A percentile compares a stretch with the other conserved stretches of the same genome.
Conservation (phyloP, 768 basidiomycete species). For the Rubroboletus satanas region DNA sequence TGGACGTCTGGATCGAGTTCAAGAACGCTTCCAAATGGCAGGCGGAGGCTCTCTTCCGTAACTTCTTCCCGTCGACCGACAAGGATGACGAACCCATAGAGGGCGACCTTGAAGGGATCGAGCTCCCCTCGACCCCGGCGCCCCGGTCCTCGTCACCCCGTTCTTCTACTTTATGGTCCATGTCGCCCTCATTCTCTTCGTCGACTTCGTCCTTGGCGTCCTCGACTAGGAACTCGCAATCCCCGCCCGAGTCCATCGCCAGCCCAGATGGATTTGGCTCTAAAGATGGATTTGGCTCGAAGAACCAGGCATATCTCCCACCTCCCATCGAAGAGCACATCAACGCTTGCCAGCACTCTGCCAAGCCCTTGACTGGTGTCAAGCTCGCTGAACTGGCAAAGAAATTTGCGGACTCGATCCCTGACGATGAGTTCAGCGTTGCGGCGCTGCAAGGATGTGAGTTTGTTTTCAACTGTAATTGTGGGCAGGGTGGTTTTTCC, state of each 20-base stretch:
- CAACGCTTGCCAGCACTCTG: slow-evolving; percentile 53
- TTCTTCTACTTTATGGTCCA: slow-evolving; percentile 46
- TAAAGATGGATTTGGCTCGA: slow-evolving; percentile 42
- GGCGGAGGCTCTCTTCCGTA: slow-evolving; percentile 81
- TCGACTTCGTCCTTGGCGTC: slow-evolving; percentile 37
- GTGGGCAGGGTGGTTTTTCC: not conserved
- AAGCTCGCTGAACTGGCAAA: slow-evolving; percentile 69
- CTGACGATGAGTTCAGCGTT: slow-evolving; percentile 84
- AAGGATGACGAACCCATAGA: slow-evolving; percentile 38
- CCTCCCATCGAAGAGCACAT: slow-evolving; percentile 63
- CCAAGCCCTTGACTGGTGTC: slow-evolving; percentile 60
- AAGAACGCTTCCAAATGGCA: slow-evolving; percentile 83
- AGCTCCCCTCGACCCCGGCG: slow-evolving; percentile 37
- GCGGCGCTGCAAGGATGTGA: slow-evolving; percentile 88
- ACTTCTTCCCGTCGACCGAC: slow-evolving; percentile 83
- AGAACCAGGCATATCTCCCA: slow-evolving; percentile 58
- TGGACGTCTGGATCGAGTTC: slow-evolving; percentile 93
- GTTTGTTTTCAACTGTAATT: slow-evolving; percentile 34
- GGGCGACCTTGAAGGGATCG: slow-evolving; percentile 45
- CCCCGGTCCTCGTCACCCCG: slow-evolving; percentile 42
- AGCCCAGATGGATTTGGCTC: slow-evolving; percentile 41
- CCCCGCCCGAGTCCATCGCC: slow-evolving; percentile 17
- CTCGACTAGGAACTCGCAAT: slow-evolving; percentile 29
- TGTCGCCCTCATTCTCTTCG: slow-evolving; percentile 43
- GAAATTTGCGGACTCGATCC: slow-evolving; percentile 75